phyloP scores from a whole-genome alignment of 1,284 basidiomycete species.

The Ceratobasidium sp. region DNA sequence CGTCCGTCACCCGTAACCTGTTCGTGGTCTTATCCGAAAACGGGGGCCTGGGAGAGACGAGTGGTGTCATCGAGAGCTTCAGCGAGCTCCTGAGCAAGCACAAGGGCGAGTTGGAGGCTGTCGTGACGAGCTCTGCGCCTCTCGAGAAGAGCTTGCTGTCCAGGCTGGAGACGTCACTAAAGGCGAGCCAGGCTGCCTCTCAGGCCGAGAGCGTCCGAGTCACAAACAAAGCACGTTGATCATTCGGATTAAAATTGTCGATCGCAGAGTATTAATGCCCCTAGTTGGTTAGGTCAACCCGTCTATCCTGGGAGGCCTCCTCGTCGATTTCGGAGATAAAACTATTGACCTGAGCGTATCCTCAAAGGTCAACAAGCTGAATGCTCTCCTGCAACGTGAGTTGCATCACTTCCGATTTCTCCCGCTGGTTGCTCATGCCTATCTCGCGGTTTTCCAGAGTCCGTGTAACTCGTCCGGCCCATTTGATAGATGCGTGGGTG shows the following conservation, averaged over 20 bases:
- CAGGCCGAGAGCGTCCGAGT: slow-evolving; percentile 87
- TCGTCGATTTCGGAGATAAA: slow-evolving; percentile 98
- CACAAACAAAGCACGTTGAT: slow-evolving; percentile 77
- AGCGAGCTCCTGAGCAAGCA: slow-evolving; percentile 88
- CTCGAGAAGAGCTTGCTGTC: slow-evolving; percentile 75
- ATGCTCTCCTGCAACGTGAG: no score
- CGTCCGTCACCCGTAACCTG: slow-evolving; percentile 91
- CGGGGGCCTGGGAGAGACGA: slow-evolving; percentile 85
- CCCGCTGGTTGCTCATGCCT: no score
- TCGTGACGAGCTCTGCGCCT: slow-evolving; percentile 87
- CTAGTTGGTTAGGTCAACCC: slow-evolving; percentile 78
- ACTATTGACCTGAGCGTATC: slow-evolving; percentile 98
- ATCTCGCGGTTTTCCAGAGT: no score
- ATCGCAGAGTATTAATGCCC: neutral
- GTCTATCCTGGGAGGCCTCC: slow-evolving; percentile 84
- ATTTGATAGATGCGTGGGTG: no score
- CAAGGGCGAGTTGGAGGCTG: slow-evolving; percentile 93
- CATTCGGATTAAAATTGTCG: slow-evolving; percentile 14
- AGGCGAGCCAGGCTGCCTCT: slow-evolving; percentile 84
- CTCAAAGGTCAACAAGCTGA: no score
- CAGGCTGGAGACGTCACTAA: slow-evolving; percentile 84
- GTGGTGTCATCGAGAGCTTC: slow-evolving; percentile 92
- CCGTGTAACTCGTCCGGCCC: no score
- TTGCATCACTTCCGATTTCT: no score
- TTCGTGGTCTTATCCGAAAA: slow-evolving; percentile 93